Conservation (phyloP, 1,284 basidiomycete species). For the Coniophora puteana region DNA sequence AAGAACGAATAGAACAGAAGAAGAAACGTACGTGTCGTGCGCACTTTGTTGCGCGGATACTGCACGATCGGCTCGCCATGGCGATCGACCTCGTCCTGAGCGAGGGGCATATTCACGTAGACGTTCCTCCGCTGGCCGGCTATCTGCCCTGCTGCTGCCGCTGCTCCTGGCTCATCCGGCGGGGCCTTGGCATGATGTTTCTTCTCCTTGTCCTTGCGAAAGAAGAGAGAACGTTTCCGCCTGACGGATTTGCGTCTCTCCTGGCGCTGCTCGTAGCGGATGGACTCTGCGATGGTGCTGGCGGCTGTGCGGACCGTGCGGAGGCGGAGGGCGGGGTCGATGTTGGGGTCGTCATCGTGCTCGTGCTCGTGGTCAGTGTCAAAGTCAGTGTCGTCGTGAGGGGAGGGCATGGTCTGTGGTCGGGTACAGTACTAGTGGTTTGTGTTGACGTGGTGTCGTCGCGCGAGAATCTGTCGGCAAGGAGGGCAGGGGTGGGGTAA, state of each 20-base stretch:
- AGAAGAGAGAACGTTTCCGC: constrained; percentile 57
- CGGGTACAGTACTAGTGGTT: too few relatives aligned
- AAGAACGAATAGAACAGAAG: neutral
- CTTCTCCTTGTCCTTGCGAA: constrained; percentile 47
- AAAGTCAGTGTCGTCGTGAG: too few relatives aligned
- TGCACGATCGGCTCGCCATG: constrained; percentile 75
- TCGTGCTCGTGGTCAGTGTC: constrained; percentile 64
- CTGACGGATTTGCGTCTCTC: constrained; percentile 58
- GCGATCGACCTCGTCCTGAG: constrained; percentile 61
- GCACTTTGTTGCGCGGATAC: constrained; percentile 92
- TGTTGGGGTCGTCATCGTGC: constrained; percentile 47
- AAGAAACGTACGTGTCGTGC: constrained; percentile 77
- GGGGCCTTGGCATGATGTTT: too few relatives aligned
- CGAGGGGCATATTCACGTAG: constrained; percentile 73
- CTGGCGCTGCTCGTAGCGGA: constrained; percentile 71
- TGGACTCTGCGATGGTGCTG: constrained; percentile 84
- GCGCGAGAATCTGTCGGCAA: too few relatives aligned
- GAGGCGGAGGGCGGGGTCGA: constrained; percentile 83
- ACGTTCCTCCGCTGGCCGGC: constrained; percentile 67
- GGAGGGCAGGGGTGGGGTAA: too few relatives aligned
- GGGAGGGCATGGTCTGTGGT: too few relatives aligned
- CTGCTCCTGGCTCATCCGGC: too few relatives aligned
- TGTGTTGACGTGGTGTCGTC: too few relatives aligned
- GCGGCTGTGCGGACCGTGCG: constrained; percentile 87
- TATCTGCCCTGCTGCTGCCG: constrained; percentile 27